Evolutionary conservation across 108 stramenopile species (phyloP), one percentile per base, ranked within the genome.

Genomic region (Cyclotella atomus): DNA sequence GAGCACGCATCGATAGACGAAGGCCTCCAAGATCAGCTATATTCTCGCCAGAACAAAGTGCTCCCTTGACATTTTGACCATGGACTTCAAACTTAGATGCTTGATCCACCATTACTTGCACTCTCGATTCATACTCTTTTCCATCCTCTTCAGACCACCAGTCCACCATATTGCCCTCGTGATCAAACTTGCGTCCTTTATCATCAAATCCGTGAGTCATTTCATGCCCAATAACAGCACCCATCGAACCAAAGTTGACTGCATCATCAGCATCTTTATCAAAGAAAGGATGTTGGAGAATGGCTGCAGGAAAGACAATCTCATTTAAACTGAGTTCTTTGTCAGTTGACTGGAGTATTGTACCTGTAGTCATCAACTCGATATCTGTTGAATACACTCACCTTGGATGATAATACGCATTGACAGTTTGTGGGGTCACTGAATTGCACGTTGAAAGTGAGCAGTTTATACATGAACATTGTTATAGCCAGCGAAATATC

Each of bases 191-290:
- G 4, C 89, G 74, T 43, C 94, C 94, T 83, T 95, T 87, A 46
- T 91, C 94, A 64, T 95, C 94, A 72, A 92, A 92, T 10, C 90
- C 94, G 57, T 95, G 94, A 9, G 38, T 41, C 89, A 95, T 95
- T 77, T 92, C 94, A 52, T 95, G 94, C 0, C 91, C 94, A 12
- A 91, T 84, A 20, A 95, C 90, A 3, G 91, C 91, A 7, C 89
- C 56, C 71, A 93, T 88, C 8, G 85, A 84, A 28, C 94, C 94
- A 77, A 82, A 95, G 57, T 95, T 92, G 0, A 92, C 87, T 21
- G 90, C 91, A 53, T 87, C 86, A 57, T 91, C 91, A 0, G 90
- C 87, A 21, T 92, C 84, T 33, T 64, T 73, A 53, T 91, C 79
- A 63, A 91, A 95, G 65, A 95, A 91, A 17, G 94, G 94, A 36